Conservation (phyloP, 306 rosid genomes). For the Phaseolus lunatus region DNA sequence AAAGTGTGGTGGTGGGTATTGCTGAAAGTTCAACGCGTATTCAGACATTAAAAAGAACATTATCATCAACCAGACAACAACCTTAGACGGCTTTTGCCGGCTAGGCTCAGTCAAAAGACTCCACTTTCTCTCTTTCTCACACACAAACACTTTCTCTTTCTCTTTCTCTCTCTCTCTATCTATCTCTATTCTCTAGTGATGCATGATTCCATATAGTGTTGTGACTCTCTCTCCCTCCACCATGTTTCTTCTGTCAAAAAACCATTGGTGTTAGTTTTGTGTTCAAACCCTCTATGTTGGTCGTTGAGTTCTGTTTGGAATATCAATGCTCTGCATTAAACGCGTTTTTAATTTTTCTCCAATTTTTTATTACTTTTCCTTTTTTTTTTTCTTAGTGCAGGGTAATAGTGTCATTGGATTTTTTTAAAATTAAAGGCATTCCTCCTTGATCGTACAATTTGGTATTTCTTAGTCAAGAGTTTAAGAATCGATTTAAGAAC, state of each 20-base stretch:
- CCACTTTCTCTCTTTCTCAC: constrained; percentile 43
- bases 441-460: neutral
- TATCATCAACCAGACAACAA: constrained; percentile 44
- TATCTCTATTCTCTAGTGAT: constrained; percentile 7
- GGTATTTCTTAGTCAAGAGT: neutral
- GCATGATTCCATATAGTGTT: constrained; percentile 26
- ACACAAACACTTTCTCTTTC: neutral
- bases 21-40: constrained; percentile 78
- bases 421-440: neutral
- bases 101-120: constrained; percentile 71
- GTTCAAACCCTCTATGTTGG: constrained; percentile 53
- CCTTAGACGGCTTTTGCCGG: constrained; percentile 79
- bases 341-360: constrained; percentile 39
- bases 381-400: neutral
- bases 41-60: constrained; percentile 48
- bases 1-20: constrained; percentile 31
- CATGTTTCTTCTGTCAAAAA: constrained; percentile 41
- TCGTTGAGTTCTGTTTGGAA: constrained; percentile 53
- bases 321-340: constrained; percentile 29
- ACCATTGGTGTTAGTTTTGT: constrained; percentile 46
- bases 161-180: neutral
- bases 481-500: neutral
- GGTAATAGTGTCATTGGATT: constrained; percentile 7
- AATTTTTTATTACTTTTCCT: neutral
- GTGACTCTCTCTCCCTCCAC: constrained; percentile 38